phyloP scores from a whole-genome alignment of 805 yeast species.

The Ogataea methylovora region DNA sequence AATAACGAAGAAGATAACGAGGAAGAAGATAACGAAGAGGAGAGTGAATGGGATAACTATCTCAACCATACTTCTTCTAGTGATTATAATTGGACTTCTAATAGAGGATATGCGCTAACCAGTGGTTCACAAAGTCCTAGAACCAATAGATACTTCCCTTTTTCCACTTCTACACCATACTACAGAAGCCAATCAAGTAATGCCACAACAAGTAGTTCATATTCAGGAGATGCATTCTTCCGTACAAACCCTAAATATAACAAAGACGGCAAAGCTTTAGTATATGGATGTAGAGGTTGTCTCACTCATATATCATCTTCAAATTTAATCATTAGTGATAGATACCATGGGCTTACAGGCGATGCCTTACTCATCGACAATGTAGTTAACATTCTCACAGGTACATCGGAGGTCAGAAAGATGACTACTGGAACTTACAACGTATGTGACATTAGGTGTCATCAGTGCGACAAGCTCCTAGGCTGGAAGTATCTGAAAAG shows the following conservation, averaged over 20 bases:
- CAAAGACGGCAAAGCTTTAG: slow-evolving; percentile 15
- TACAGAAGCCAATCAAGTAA: not conserved
- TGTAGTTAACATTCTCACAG: slow-evolving; percentile 25
- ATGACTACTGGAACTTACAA: slow-evolving; percentile 57
- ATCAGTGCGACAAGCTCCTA: slow-evolving; percentile 41
- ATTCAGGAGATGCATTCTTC: slow-evolving; percentile 4
- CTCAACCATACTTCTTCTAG: not conserved
- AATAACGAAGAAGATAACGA: not conserved
- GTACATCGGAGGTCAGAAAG: slow-evolving; percentile 15
- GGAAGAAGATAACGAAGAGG: not conserved
- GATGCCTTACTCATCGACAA: slow-evolving; percentile 46
- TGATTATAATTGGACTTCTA: not conserved
- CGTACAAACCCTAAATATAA: slow-evolving; percentile 9
- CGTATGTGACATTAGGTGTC: slow-evolving; percentile 51
- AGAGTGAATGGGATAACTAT: not conserved
- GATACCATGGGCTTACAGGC: slow-evolving; percentile 51
- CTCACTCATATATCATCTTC: slow-evolving; percentile 23
- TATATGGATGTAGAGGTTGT: slow-evolving; percentile 21
- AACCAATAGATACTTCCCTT: not conserved
- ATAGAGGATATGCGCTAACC: not conserved
- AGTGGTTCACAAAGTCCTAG: not conserved
- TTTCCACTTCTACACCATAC: not conserved
- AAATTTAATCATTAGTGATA: slow-evolving; percentile 21
- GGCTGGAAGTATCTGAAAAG: slow-evolving; percentile 62
- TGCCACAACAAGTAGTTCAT: not conserved